phyloP scores from a whole-genome alignment of 352 stramenopile species.

The Globisporangium paddicum region DNA sequence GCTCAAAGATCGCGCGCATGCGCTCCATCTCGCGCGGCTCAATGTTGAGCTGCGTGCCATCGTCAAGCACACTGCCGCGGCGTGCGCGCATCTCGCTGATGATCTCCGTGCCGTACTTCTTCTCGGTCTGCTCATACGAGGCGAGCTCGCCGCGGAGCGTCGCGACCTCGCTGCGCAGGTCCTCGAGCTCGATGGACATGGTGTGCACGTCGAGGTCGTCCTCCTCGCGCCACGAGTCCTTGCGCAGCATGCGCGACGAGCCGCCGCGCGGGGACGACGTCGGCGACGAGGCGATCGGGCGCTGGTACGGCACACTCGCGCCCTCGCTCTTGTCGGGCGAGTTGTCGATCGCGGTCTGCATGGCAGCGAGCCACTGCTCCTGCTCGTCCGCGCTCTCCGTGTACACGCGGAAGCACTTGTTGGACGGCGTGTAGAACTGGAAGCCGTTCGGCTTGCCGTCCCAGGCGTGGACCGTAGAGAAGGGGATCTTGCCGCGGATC shows the following conservation, averaged over 20 bases:
- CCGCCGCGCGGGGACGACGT: conserved; percentile 43
- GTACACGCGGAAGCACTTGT: conserved; percentile 86
- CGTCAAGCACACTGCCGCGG: conserved; percentile 67
- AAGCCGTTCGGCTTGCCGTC: conserved; percentile 84
- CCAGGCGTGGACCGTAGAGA: conserved; percentile 76
- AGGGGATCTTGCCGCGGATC: conserved; percentile 82
- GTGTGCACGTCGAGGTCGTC: conserved; percentile 53
- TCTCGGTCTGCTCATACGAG: conserved; percentile 76
- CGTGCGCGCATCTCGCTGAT: conserved; percentile 43
- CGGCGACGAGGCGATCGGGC: conserved; percentile 63
- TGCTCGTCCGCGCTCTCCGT: conserved; percentile 70
- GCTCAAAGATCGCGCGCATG: conserved; percentile 80
- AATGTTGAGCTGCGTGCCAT: conserved; percentile 75
- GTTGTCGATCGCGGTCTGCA: conserved; percentile 68
- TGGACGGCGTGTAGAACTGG: conserved; percentile 83
- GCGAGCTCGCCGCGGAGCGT: conserved; percentile 68
- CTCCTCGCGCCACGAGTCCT: conserved; percentile 78
- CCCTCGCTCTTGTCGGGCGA: conserved; percentile 64
- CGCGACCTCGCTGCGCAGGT: conserved; percentile 66
- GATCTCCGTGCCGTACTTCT: conserved; percentile 60
- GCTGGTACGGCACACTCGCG: conserved; percentile 55
- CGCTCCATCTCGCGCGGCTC: conserved; percentile 81
- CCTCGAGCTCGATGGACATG: conserved; percentile 66
- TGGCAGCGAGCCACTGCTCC: conserved; percentile 54
- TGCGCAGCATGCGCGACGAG: conserved; percentile 38